These are phyloP conservation scores for Nakazawaea anatomiae DNA, from an alignment of 805 yeast genomes.

Conservation along the genomic window DNA sequence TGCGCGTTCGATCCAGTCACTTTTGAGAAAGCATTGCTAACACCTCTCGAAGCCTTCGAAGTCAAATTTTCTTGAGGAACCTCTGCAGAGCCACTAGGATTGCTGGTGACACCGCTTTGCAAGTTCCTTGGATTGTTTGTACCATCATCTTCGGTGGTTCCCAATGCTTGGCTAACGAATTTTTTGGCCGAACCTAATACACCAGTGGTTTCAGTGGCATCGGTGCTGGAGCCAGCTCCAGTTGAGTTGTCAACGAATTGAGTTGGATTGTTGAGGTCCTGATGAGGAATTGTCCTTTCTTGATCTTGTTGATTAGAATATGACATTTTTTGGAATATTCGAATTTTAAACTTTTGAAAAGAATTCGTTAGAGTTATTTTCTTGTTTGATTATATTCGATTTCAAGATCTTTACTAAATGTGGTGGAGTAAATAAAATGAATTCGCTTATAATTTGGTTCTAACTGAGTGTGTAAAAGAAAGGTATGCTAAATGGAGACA, in stretches of 20 bases:
- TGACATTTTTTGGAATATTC: neutral
- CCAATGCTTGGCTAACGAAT: conserved; percentile 31
- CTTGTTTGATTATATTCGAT: neutral
- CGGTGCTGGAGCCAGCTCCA: neutral
- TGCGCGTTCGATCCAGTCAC: neutral
- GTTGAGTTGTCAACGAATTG: neutral
- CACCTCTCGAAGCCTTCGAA: neutral
- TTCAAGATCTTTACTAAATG: neutral
- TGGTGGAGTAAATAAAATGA: neutral
- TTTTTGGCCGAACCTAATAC: neutral
- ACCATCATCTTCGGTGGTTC: conserved; percentile 56
- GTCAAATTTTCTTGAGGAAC: neutral
- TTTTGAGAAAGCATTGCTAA: neutral
- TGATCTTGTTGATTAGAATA: neutral
- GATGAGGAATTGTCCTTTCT: neutral
- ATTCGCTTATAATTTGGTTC: neutral
- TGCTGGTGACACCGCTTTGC: conserved; percentile 52
- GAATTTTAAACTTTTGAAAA: neutral
- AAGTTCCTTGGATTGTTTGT: conserved; percentile 55
- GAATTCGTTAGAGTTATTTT: too few species aligned
- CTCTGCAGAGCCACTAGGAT: conserved; percentile 49
- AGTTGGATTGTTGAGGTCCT: neutral
- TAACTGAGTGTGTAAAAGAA: neutral
- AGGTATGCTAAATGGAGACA: too few species aligned
- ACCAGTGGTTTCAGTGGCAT: neutral